Evolutionary conservation across 202 grass and related monocot genomes (phyloP), one percentile per base, ranked within the genome.

Genomic region (Zoysia matrella): DNA sequence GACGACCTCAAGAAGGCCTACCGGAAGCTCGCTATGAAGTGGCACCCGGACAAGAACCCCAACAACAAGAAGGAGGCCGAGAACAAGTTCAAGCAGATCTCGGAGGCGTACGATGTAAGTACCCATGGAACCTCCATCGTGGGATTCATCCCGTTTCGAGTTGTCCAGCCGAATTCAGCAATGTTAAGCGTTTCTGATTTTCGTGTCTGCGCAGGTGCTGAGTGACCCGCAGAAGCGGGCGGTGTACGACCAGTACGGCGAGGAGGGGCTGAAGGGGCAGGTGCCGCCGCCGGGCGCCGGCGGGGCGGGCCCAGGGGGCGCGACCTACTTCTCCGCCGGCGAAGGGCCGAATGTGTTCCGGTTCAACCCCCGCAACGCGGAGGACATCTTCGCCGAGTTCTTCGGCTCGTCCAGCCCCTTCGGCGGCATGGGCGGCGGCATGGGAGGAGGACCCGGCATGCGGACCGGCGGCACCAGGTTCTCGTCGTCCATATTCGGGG

Each of bases 1-100:
- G 30, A 36, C 30, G 30, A 36, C 30, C 30, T 36, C 30, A 36
- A 36, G 30, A 36, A 36, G 30, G 30, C 30, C 30, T 36, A 36
- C 30, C 30, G 30, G 30, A 36, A 36, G 30, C 30, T 36, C 30
- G 30, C 30, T 36, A 36, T 36, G 30, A 36, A 36, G 30, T 36
- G 30, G 30, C 30, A 36, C 30, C 30, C 30, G 30, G 30, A 36
- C 30, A 36, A 36, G 30, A 36, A 36, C 30, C 30, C 30, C 30
- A 36, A 36, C 30, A 36, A 36, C 30, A 36, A 36, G 30, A 36
- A 36, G 30, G 30, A 36, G 72, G 94, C 94, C 7, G 94, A 97
- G 82, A 86, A 67, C 94, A 97, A 91, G 86, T 97, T 97, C 84
- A 97, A 97, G 82, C 86, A 97, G 91, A 97, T 97, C 91, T 93